Base-by-base conservation (phyloP, 2,329 filamentous ascomycete species). In the Seiridium cupressi region DNA sequence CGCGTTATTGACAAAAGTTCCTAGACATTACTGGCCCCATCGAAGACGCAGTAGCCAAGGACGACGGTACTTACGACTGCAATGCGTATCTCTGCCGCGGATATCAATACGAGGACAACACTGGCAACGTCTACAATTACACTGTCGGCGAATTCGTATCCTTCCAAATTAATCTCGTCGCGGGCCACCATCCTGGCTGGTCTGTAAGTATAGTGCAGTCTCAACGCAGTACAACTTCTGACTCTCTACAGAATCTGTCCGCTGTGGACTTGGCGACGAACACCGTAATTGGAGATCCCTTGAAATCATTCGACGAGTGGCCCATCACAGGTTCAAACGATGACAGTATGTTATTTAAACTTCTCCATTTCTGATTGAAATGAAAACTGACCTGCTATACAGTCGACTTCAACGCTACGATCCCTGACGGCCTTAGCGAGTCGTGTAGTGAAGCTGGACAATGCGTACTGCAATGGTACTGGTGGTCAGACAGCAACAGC, bases 391-490 rank as follows among this genome's bases (percentile, higher is more conserved):
- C 13, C 11, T 44, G 42, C 38, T 44, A 74, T 38, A 73, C 77
- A 70, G 73, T 76, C 42, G 73, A 76, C 59, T 87, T 87, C 73
- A 78, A 75, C 62, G 75, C 86, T 66, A 85, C 79, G 36, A 82
- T 87, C 62, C 84, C 84, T 1, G 66, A 68, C 42, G 75, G 78
- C 60, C 71, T 84, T 26, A 69, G 66, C 6, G 67, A 66, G 61
- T 66, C 82, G 55, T 87, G 84, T 69, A 70, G 77, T 44, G 77
- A 71, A 9, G 77, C 79, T 26, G 84, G 84, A 47, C 73, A 76
- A 61, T 78, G 76, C 55, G 69, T 65, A 9, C 59, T 88, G 51
- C 85, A 88, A 72, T 87, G 85, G 84, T 87, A 77, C 72, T 88
- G 85, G 85, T 78, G 85, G 62, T 84, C 84, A 3, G 69, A 73